Conservation (phyloP, 2,329 filamentous ascomycete species). For the Xylariaceae sp. region DNA sequence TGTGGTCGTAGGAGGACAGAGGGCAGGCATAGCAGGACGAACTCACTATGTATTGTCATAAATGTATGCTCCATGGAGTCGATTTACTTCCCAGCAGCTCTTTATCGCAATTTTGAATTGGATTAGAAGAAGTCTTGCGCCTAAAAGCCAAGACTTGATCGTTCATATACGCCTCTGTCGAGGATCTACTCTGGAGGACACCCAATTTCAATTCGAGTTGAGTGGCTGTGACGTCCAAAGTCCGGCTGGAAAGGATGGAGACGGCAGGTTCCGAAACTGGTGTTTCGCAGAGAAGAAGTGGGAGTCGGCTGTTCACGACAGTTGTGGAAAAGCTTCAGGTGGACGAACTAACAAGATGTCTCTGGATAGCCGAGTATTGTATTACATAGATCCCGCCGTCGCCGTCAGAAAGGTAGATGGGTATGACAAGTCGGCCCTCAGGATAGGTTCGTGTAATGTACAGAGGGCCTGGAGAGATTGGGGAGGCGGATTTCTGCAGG, state of each 20-base stretch:
- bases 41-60: slow-evolving; percentile 83
- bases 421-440: slow-evolving; percentile 29
- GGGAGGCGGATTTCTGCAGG: slow-evolving; percentile 15
- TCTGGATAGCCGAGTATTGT: slow-evolving; percentile 34
- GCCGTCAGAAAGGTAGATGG: slow-evolving; percentile 28
- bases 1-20: no score
- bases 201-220: slow-evolving; percentile 3
- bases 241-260: slow-evolving; percentile 18
- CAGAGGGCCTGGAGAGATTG: slow-evolving; percentile 17
- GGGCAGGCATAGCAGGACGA: slow-evolving; percentile 3
- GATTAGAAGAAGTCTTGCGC: slow-evolving; percentile 13
- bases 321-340: slow-evolving; percentile 19
- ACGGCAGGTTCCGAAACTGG: slow-evolving; percentile 25
- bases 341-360: slow-evolving; percentile 27
- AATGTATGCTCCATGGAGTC: slow-evolving; percentile 75
- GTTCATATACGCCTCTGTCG: slow-evolving; percentile 10
- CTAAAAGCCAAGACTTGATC: slow-evolving; percentile 18
- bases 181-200: slow-evolving; percentile 16
- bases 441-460: slow-evolving; percentile 24
- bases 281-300: slow-evolving; percentile 22
- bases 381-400: slow-evolving; percentile 35
- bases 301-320: slow-evolving; percentile 24
- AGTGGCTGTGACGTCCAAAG: slow-evolving; percentile 8
- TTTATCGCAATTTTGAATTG: slow-evolving; percentile 11
- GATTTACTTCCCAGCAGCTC: slow-evolving; percentile 5